Evolutionary conservation across 805 yeast species (phyloP), one percentile per base, ranked within the genome.

Genomic region (Blastobotrys robertii): DNA sequence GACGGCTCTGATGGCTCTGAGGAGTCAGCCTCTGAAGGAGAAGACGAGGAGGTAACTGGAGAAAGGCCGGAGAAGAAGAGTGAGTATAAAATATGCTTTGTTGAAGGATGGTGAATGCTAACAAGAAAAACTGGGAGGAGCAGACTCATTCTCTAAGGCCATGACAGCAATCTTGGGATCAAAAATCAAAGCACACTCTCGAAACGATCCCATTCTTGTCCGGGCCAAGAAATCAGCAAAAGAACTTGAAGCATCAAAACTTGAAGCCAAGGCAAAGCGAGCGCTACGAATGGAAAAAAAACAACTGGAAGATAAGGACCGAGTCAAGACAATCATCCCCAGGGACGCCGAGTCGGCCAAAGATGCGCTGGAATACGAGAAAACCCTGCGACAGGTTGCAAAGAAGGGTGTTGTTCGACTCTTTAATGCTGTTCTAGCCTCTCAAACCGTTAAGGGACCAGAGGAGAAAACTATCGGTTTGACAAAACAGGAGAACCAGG

Each of bases 131-230:
- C 72, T 69, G 54, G 73, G 73, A 55, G 90, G 87, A n/a, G 72
- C 85, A 1, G 79, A 70, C 36, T 70, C 77, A 1, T 90, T 92
- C 57, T 84, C 95, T 13, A 71, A 65, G 43, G 97, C 97, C 0
- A 77, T 92, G 56, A 77, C 68, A 51, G 92, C 95, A 11, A 82
- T 90, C 54, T 65, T 90, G 41, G 83, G 82, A 4, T 85, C 97
- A 1, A 80, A 77, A 54, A 69, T 90, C 51, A 92, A 92, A 60
- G 94, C 95, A 0, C 83, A 90, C 54, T 86, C 83, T 56, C 72
- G 97, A 57, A 74, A 74, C 37, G 95, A 88, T 59, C 98, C 98
- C 2, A 84, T 90, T 44, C 71, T 90, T 64, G 88, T 90, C 6
- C 78, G 97, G 64, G 69, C 75, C 16, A 83, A 84, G 56, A 83